Evolutionary conservation across 208 protist species (phyloP), one percentile per base, ranked within the genome.

Genomic region (Leishmania martiniquensis): DNA sequence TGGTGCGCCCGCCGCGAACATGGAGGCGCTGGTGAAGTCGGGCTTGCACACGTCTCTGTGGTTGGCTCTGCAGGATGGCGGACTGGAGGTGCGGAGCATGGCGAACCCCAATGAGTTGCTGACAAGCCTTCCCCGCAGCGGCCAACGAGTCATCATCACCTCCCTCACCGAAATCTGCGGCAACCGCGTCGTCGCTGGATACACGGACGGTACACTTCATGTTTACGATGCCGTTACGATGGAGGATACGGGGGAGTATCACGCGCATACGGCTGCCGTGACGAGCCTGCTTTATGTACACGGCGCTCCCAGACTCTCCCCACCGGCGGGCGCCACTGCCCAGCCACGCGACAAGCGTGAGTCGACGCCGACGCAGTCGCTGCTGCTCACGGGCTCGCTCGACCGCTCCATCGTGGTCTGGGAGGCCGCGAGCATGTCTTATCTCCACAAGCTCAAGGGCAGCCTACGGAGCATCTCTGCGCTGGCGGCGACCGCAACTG

Each of bases 341-440:
- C 45, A 17, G 60, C 15, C 20, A 9, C 57, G 20, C 13, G 4
- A 13, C n/a, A 82, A 68, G 60, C 52, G 25, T 34, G 70, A 20
- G 60, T 47, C 13, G 66, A 45, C 52, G 6, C 77, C 78, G 17
- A 85, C 71, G 37, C 70, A 67, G 5, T 82, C 87, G 37, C 72
- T 94, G n/a, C 83, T 96, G 52, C 57, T 96, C 7, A 86, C 90
- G 6, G 92, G 83, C 49, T 91, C 89, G 0, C 70, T 84, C 2
- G 92, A 96, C 74, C 72, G 81, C 42, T 91, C 90, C 22, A 90
- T 96, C 78, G 89, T 77, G 1, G 89, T 90, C 52, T 96, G 92
- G 92, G 83, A 88, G 49, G 85, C 78, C 13, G 78, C 86, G 1
- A 85, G 83, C 47, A 77, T 96, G 72, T 84, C 82, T 44, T 88